A percentile compares a stretch with the other conserved stretches of the same genome.
Evolutionary conservation across 306 rosid genomes (phyloP).

Genomic region (Dryas octopetala): DNA sequence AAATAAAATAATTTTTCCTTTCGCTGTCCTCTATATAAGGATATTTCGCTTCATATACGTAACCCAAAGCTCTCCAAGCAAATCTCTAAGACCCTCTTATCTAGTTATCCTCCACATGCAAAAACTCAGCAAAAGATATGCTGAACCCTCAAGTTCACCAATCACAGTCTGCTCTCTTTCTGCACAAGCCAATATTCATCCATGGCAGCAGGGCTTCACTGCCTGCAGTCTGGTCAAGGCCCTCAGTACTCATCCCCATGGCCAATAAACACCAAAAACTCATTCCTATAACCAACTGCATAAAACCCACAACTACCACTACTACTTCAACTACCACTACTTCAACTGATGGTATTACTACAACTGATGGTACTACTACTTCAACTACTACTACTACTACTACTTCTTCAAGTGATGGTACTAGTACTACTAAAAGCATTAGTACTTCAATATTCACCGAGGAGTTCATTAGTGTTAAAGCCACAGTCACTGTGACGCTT

Average conservation of each 20-base stretch:
- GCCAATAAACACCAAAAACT: constrained; percentile 3
- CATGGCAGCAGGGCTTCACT: constrained; percentile 22
- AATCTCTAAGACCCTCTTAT: not conserved
- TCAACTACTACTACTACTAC: no score
- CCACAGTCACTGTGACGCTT: constrained; percentile 35
- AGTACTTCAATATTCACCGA: not conserved
- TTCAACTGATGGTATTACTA: no score
- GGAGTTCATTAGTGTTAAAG: constrained; percentile 34
- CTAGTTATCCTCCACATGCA: not conserved
- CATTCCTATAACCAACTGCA: not conserved
- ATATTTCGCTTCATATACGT: not conserved
- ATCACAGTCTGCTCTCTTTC: constrained; percentile 10
- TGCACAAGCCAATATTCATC: constrained; percentile 28
- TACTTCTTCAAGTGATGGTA: no score
- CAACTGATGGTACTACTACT: no score
- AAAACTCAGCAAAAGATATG: constrained; percentile 22
- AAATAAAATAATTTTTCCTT: no score
- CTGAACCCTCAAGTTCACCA: constrained; percentile 27
- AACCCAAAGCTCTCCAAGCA: not conserved
- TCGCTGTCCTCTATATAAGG: not conserved
- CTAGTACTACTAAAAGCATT: no score
- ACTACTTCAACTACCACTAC: not conserved
- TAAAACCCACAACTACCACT: constrained; percentile 21
- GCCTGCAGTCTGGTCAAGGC: constrained; percentile 19
- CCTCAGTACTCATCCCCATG: constrained; percentile 10